Evolutionary conservation across 2,329 filamentous ascomycete species (phyloP).

Genomic region (Xylariaceae sp.): DNA sequence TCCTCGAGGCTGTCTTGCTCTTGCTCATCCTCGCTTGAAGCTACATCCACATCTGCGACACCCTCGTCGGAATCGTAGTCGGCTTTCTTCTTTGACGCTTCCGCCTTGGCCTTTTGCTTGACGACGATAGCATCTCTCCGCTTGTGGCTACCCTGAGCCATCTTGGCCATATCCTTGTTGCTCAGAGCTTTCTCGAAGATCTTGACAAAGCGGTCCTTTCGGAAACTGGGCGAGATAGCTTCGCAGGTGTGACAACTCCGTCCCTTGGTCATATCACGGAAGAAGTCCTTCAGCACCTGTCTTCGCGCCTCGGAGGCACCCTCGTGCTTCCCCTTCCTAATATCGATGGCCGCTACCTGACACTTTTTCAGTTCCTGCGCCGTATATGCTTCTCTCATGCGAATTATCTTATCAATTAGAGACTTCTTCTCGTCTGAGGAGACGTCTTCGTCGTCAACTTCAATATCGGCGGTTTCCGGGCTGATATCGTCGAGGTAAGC

Average conservation of each 20-base stretch:
- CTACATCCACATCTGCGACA: conserved; percentile 59
- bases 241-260: conserved; percentile 63
- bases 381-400: conserved; percentile 61
- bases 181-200: conserved; percentile 81
- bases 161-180: conserved; percentile 69
- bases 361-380: conserved; percentile 62
- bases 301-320: conserved; percentile 72
- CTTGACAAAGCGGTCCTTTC: conserved; percentile 88
- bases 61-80: conserved; percentile 58
- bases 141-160: conserved; percentile 64
- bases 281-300: conserved; percentile 73
- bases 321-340: conserved; percentile 69
- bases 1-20: conserved; percentile 33
- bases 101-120: conserved; percentile 31
- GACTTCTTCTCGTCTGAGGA: conserved; percentile 51
- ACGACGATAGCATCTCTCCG: conserved; percentile 65
- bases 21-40: conserved; percentile 41
- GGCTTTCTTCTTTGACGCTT: conserved; percentile 32
- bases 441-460: conserved; percentile 49
- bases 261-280: conserved; percentile 63
- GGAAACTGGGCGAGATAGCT: conserved; percentile 73
- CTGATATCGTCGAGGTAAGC: conserved; percentile 41
- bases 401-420: conserved; percentile 47
- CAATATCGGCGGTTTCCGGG: conserved; percentile 31
- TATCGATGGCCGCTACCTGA: conserved; percentile 43